A percentile compares a stretch with the other conserved stretches of the same genome.
Evolutionary conservation across 23 red algal genomes (phyloP).

Genomic region (Chondrus crispus): DNA sequence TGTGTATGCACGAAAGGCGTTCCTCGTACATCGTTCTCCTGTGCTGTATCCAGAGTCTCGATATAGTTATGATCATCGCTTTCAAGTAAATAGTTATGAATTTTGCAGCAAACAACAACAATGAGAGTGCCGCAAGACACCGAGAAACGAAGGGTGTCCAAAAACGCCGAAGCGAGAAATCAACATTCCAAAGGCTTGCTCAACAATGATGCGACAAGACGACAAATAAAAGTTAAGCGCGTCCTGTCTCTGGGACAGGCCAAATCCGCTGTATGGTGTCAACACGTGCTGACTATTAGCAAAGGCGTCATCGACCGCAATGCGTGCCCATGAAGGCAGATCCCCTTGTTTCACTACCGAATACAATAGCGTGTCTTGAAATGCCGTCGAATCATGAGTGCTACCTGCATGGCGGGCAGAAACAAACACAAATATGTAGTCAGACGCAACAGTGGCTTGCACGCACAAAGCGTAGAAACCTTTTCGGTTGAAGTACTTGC

Average conservation of each 20-base stretch:
- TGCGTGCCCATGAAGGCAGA: background rate
- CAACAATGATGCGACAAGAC: background rate
- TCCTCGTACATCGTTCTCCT: background rate
- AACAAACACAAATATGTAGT: conserved; percentile 10
- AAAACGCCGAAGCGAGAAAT: background rate
- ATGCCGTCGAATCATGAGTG: background rate
- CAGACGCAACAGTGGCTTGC: background rate
- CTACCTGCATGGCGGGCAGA: background rate
- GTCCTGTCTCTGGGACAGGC: background rate
- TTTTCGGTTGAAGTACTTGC: background rate
- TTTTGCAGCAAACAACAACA: background rate
- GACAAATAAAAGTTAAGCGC: conserved; percentile 22
- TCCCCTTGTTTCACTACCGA: background rate
- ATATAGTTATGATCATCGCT: background rate
- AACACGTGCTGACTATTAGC: background rate
- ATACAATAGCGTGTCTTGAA: background rate
- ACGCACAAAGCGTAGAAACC: background rate
- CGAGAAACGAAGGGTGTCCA: background rate
- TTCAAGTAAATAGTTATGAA: background rate
- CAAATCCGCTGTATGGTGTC: background rate
- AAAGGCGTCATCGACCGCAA: conserved; percentile 7
- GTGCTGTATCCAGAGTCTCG: background rate
- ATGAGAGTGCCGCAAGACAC: background rate
- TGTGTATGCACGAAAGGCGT: background rate
- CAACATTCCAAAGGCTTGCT: conserved; percentile 12